These are phyloP conservation scores for Mycosphaerella sp. DNA, from an alignment of 2,329 filamentous ascomycete genomes.

Conservation along the genomic window DNA sequence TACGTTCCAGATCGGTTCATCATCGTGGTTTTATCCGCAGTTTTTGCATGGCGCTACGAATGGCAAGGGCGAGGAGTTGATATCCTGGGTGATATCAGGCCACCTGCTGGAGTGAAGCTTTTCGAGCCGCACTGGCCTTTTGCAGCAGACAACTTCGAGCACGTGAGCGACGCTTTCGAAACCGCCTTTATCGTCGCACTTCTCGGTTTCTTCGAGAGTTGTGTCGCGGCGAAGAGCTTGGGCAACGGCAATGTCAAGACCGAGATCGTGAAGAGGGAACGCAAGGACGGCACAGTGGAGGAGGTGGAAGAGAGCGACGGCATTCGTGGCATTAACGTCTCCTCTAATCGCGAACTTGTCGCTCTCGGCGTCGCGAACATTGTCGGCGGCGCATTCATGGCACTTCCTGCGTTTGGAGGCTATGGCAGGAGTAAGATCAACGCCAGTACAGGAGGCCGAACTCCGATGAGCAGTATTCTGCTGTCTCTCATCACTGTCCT, in stretches of 20 bases:
- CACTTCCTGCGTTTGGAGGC: conserved; percentile 87
- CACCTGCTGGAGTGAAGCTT: conserved; percentile 52
- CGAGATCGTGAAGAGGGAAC: conserved; percentile 42
- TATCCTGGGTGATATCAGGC: conserved; percentile 74
- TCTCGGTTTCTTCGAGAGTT: conserved; percentile 97
- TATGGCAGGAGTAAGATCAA: conserved; percentile 97
- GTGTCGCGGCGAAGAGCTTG: conserved; percentile 87
- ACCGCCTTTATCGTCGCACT: conserved; percentile 91
- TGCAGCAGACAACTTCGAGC: conserved; percentile 64
- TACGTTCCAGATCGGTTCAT: conserved; percentile 89
- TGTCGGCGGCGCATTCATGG: conserved; percentile 86
- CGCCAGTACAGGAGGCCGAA: conserved; percentile 81
- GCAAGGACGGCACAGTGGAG: conserved; percentile 27
- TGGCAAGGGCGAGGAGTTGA: conserved; percentile 79
- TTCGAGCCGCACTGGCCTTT: conserved; percentile 88
- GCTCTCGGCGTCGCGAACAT: conserved; percentile 86
- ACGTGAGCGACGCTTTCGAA: conserved; percentile 79
- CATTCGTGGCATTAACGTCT: conserved; percentile 73
- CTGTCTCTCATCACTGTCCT: conserved; percentile 75
- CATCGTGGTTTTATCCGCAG: conserved; percentile 76
- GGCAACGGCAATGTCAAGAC: conserved; percentile 52
- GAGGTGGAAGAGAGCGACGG: conserved; percentile 38
- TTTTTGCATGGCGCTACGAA: conserved; percentile 66
- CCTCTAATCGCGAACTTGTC: conserved; percentile 87
- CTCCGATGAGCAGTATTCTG: conserved; percentile 87